These are phyloP conservation scores for Diplosphaera chodatii DNA, from an alignment of 139 green algal species.

Conservation along the genomic window DNA sequence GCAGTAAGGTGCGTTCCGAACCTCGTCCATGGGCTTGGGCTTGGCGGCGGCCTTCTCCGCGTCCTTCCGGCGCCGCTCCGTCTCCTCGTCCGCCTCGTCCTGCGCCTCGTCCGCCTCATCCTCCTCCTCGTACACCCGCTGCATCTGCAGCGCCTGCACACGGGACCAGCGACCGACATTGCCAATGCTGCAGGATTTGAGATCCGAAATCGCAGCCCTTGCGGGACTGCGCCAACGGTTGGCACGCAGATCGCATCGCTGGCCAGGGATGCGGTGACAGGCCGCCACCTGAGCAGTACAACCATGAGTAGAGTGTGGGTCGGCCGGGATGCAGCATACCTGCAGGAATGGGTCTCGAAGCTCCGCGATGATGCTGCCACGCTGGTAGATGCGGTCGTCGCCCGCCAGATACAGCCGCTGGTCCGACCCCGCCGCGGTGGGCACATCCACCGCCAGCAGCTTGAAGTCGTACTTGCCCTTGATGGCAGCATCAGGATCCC, in stretches of 20 bases:
- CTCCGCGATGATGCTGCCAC: constrained; percentile 50
- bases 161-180: no score
- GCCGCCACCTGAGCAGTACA: no score
- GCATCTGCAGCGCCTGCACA: constrained; percentile 33
- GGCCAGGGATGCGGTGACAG: no score
- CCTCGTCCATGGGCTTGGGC: constrained; percentile 21
- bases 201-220: no score
- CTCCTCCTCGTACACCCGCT: constrained; percentile 29
- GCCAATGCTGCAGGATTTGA: no score
- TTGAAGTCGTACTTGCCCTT: constrained; percentile 73
- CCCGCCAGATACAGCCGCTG: constrained; percentile 58
- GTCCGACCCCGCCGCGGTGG: constrained; percentile 28
- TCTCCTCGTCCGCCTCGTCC: constrained; percentile 11
- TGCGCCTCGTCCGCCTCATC: constrained; percentile 40
- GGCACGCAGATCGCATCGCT: no score
- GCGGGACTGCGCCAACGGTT: no score
- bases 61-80: neutral
- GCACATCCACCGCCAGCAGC: constrained; percentile 67
- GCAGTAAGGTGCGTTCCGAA: neutral
- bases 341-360: constrained; percentile 60
- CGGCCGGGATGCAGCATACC: no score
- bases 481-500: neutral
- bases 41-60: neutral
- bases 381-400: constrained; percentile 41
- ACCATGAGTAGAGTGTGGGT: no score